phyloP scores from a whole-genome alignment of 345 rosid genomes.

The Ailanthus altissimus region DNA sequence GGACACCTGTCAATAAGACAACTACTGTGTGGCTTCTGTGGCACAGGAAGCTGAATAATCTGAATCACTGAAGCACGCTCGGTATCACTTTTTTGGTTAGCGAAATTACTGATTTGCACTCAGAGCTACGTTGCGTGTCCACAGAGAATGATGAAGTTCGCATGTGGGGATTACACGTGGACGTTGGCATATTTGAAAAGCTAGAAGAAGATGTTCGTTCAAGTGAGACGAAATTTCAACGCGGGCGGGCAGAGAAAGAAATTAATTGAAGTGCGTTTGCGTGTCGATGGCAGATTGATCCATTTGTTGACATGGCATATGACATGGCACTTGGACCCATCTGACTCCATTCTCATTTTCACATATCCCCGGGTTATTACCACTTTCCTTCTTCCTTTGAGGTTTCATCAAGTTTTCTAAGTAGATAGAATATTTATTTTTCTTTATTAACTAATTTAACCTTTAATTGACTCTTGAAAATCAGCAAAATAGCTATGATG shows the following conservation, averaged over 20 bases:
- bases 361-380: no score
- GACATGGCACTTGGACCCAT: constrained; percentile 11
- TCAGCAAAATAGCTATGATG: no score
- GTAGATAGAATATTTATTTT: no score
- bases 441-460: no score
- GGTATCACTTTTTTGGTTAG: neutral
- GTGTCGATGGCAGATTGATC: constrained; percentile 1
- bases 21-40: neutral
- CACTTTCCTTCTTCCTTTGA: no score
- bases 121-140: neutral
- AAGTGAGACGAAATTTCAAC: constrained; percentile 2
- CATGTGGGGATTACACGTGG: neutral
- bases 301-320: neutral
- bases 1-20: neutral
- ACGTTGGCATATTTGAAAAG: neutral
- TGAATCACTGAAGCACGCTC: neutral
- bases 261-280: neutral
- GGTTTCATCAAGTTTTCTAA: no score
- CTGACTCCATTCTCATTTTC: neutral
- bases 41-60: neutral
- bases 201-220: neutral
- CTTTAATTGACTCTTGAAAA: no score
- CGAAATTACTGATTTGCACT: neutral
- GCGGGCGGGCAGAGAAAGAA: neutral
- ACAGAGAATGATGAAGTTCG: neutral